Conservation (phyloP, 169 alveolate genomes). For the Hepatocystis sp. region DNA sequence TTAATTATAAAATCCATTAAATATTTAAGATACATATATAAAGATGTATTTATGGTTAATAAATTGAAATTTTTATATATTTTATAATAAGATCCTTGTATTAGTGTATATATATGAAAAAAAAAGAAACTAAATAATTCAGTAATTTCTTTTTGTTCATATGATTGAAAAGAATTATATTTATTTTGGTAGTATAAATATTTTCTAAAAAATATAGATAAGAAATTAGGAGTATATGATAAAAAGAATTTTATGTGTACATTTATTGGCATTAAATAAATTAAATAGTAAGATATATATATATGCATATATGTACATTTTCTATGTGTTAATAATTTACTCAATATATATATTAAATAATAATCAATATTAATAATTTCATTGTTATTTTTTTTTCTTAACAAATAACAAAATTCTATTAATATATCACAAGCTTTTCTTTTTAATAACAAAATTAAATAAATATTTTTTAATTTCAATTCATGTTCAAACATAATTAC, state of each 20-base stretch:
- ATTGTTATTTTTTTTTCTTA: slow-evolving; percentile 45
- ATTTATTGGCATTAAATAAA: slow-evolving; percentile 69
- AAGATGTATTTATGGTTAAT: slow-evolving; percentile 22
- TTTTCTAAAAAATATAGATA: slow-evolving; percentile 52
- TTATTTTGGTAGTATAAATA: slow-evolving; percentile 51
- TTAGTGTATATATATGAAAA: slow-evolving; percentile 67
- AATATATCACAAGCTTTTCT: slow-evolving; percentile 71
- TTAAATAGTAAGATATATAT: slow-evolving; percentile 51
- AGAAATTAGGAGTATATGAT: slow-evolving; percentile 61
- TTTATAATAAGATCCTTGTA: slow-evolving; percentile 54
- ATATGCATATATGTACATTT: slow-evolving; percentile 74
- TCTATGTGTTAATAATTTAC: slow-evolving; percentile 63
- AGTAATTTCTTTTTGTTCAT: slow-evolving; percentile 36
- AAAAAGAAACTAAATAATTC: slow-evolving; percentile 57
- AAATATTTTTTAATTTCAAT: slow-evolving; percentile 59
- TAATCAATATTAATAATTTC: slow-evolving; percentile 70
- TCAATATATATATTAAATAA: slow-evolving; percentile 49
- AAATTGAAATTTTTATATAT: slow-evolving; percentile 34
- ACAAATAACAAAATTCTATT: slow-evolving; percentile 25
- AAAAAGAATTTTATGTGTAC: slow-evolving; percentile 56
- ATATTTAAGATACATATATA: slow-evolving; percentile 26
- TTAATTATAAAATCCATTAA: slow-evolving; percentile 30
- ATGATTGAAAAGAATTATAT: slow-evolving; percentile 17
- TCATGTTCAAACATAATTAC: slow-evolving; percentile 71
- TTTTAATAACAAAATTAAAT: slow-evolving; percentile 55